Evolutionary conservation across 805 yeast genomes (phyloP), one percentile per base, ranked within the genome.

Genomic region (Isabelozyma pseudorhagii): DNA sequence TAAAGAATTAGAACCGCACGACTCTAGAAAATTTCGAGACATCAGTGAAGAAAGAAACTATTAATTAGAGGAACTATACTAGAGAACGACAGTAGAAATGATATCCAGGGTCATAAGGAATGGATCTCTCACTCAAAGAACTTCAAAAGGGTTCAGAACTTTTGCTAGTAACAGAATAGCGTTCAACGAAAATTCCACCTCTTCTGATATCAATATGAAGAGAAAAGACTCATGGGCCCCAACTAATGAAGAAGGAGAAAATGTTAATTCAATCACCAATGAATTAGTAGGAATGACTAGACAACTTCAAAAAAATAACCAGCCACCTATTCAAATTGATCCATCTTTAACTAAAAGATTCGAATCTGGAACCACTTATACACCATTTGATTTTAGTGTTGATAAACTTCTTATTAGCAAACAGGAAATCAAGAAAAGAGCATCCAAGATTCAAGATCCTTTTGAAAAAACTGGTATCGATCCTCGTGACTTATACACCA

Each of bases 311-410:
- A 70, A 67, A 46, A 56, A 53, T 42, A 55, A 63, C 29, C 61
- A 50, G 28, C 71, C 77, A 31, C 76, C 77, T 10, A 55, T 71
- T 25, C 59, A 62, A 34, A 66, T 74, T 25, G 64, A 60, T 29
- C 50, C 57, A 9, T 40, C 42, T 8, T 74, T 79, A 51, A 66
- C 77, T 36, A 77, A 72, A 59, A 75, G 67, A 49, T 83, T 85
- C 62, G 70, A 64, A 13, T 68, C 69, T 4, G 82, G 81, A 44
- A 69, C 78, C 4, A 79, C 82, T 0, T 90, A 90, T 62, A 93
- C 87, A 57, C 94, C 97, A 46, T 85, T 84, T 67, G 96, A 89
- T 65, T 89, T 89, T 58, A 80, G 88, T 29, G 66, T 82, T 59
- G 81, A 84, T 43, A 81, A 79, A 56, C 59, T 81, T 38, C 25